Conservation (phyloP, 768 basidiomycete genomes). For the Pulveroboletus frians region DNA sequence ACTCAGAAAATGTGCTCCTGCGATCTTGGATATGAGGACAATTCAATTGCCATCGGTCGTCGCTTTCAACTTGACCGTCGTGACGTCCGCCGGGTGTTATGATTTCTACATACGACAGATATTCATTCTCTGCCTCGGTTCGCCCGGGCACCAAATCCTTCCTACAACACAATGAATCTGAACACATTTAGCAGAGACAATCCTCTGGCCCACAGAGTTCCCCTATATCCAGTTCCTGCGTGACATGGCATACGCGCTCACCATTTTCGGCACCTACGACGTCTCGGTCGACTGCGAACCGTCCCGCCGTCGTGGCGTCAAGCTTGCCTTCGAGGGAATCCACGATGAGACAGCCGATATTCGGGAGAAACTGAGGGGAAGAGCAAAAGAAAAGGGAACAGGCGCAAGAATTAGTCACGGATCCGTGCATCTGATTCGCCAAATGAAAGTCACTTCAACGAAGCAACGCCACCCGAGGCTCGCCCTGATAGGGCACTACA, state of each 20-base stretch:
- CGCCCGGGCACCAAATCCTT: background rate
- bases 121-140: background rate
- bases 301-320: constrained; percentile 42
- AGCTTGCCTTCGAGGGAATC: constrained; percentile 66
- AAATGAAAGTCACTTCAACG: background rate
- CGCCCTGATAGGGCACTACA: background rate
- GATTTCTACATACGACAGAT: background rate
- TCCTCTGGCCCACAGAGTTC: constrained; percentile 50
- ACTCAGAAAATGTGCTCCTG: no score
- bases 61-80: no score
- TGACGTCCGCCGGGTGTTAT: no score
- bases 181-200: background rate
- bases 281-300: constrained; percentile 61
- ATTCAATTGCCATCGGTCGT: no score
- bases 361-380: constrained; percentile 78
- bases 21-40: no score
- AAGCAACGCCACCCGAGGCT: background rate
- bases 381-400: no score
- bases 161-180: background rate
- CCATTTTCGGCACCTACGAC: constrained; percentile 16
- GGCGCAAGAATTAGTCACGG: background rate
- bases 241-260: constrained; percentile 12
- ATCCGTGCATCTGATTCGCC: background rate
- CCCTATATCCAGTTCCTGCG: constrained; percentile 39
- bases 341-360: constrained; percentile 71